phyloP scores from a whole-genome alignment of 1,284 basidiomycete genomes.

The Ceratobasidium sp. region DNA sequence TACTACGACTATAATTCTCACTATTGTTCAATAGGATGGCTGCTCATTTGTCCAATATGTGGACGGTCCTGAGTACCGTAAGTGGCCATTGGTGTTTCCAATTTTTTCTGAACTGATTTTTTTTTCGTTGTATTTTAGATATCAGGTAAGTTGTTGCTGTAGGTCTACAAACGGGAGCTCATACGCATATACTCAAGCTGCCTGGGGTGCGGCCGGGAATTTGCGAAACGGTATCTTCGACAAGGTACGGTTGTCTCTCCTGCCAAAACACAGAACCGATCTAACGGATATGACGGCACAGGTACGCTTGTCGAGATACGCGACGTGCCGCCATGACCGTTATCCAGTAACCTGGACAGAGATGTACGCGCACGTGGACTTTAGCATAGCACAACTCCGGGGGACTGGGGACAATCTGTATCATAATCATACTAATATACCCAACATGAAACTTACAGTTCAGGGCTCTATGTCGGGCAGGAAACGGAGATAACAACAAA shows the following conservation, averaged over 20 bases:
- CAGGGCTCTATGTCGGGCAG: neutral
- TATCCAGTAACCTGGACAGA: slow-evolving; percentile 4
- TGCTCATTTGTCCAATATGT: slow-evolving; percentile 36
- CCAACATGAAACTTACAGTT: slow-evolving; percentile 26
- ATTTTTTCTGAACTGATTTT: neutral
- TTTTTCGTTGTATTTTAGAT: neutral
- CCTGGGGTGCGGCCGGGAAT: slow-evolving; percentile 29
- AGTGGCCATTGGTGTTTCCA: neutral
- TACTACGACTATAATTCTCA: neutral
- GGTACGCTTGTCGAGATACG: slow-evolving; percentile 37
- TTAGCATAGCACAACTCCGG: neutral
- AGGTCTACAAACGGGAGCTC: neutral
- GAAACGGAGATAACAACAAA: neutral
- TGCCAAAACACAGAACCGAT: neutral
- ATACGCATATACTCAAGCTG: slow-evolving; percentile 21
- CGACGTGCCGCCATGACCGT: slow-evolving; percentile 34
- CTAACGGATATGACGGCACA: neutral
- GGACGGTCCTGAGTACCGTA: slow-evolving; percentile 33
- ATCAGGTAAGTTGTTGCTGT: slow-evolving; percentile 9
- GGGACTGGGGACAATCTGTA: slow-evolving; percentile 9
- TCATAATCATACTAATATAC: slow-evolving; percentile 36
- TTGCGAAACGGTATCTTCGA: slow-evolving; percentile 33
- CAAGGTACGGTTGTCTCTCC: slow-evolving; percentile 1
- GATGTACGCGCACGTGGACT: neutral
- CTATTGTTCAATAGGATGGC: neutral